Conservation (phyloP, 306 rosid species). For the Rosa persica region DNA sequence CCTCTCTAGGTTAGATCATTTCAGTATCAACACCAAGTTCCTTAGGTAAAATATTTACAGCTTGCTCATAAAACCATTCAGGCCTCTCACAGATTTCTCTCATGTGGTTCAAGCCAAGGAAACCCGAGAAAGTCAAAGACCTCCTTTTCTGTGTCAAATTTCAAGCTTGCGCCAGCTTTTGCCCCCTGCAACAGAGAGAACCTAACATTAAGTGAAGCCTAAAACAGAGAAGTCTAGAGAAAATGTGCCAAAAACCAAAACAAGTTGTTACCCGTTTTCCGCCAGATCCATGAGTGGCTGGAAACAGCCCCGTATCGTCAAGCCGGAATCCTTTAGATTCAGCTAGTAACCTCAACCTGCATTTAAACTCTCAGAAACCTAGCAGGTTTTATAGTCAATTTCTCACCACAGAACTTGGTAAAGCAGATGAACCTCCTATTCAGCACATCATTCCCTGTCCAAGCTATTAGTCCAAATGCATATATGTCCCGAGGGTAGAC, state of each 20-base stretch:
- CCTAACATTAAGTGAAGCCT: conserved; percentile 3
- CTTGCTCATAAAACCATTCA: conserved; percentile 2
- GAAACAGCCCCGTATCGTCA: conserved; percentile 88
- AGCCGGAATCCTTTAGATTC: conserved; percentile 90
- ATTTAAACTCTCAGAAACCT: conserved; percentile 10
- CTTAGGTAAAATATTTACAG: conserved; percentile 7
- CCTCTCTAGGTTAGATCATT: neutral
- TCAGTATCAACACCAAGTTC: neutral
- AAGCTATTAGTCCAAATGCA: conserved; percentile 83
- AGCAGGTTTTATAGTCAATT: neutral
- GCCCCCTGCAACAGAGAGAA: conserved; percentile 50
- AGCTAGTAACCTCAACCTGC: conserved; percentile 82
- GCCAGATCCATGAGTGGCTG: conserved; percentile 65
- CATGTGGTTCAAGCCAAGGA: conserved; percentile 84
- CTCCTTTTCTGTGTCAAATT: conserved; percentile 67
- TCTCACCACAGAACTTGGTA: conserved; percentile 13
- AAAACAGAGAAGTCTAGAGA: neutral
- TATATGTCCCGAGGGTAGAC: conserved; percentile 81
- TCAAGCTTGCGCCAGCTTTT: conserved; percentile 68
- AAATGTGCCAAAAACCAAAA: neutral
- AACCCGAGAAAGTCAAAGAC: conserved; percentile 77
- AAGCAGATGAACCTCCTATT: conserved; percentile 68
- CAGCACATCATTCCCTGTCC: conserved; percentile 95
- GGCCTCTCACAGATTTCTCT: conserved; percentile 69
- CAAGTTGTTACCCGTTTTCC: conserved; percentile 61